These are phyloP conservation scores for Chondrus crispus DNA, from an alignment of 23 red algal species.

Conservation along the genomic window DNA sequence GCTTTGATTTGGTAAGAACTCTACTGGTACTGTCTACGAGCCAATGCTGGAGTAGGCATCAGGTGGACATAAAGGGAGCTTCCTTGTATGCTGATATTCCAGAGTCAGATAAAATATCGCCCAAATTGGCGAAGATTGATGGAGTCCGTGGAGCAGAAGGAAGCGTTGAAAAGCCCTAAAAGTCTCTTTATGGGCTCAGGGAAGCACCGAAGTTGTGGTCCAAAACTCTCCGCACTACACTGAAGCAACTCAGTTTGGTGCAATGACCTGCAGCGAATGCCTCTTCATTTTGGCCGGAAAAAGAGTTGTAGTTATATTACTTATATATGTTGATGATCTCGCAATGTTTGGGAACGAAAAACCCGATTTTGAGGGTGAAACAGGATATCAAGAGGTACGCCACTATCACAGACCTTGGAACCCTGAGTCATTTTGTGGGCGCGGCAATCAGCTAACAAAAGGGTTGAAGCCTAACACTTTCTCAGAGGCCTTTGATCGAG, in stretches of 20 bases:
- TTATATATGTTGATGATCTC: slow-evolving; percentile 24
- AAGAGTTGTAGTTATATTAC: not conserved
- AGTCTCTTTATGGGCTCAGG: slow-evolving; percentile 12
- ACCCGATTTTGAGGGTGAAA: not conserved
- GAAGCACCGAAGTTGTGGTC: slow-evolving; percentile 11
- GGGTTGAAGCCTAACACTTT: not conserved
- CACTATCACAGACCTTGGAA: not conserved
- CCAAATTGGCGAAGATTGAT: not conserved
- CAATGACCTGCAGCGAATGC: not conserved
- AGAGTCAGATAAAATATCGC: not conserved
- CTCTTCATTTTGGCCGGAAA: not conserved
- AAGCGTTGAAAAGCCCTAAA: not conserved
- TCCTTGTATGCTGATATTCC: slow-evolving; percentile 10
- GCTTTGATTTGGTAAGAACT: not conserved
- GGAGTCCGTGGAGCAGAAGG: not conserved
- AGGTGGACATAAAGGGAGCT: slow-evolving; percentile 22
- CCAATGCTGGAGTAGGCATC: not conserved
- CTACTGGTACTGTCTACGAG: not conserved
- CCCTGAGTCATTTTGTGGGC: not conserved
- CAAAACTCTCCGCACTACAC: not conserved
- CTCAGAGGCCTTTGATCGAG: not conserved
- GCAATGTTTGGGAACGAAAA: not conserved
- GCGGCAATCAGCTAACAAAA: not conserved
- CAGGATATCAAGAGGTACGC: not conserved
- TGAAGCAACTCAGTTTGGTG: not conserved